A percentile compares a stretch with the other conserved stretches of the same genome.
Evolutionary conservation across 257 asterid species (phyloP).

Genomic region (Fraxinus quadrangulata): DNA sequence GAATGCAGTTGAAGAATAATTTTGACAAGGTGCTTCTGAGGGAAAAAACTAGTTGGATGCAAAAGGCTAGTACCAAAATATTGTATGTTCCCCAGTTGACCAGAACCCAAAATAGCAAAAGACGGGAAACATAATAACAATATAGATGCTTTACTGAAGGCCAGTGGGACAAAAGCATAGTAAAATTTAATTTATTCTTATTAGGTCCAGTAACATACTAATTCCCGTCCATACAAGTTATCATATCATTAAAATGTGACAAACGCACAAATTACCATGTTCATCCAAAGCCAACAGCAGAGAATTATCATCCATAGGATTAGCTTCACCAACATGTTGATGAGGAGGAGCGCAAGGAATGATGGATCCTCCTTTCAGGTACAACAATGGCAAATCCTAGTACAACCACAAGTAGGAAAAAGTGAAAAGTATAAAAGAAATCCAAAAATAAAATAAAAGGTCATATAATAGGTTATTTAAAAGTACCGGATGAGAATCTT

Average conservation of each 20-base stretch:
- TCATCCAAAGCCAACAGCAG: constrained; percentile 84
- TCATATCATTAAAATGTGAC: constrained; percentile 3
- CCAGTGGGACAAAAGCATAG: too few species aligned
- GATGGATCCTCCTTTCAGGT: constrained; percentile 88
- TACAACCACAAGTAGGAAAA: constrained; percentile 27
- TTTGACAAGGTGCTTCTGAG: background rate
- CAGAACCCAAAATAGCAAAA: background rate
- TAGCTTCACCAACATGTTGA: constrained; percentile 84
- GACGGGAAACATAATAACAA: background rate
- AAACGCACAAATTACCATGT: constrained; percentile 50
- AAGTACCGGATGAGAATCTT: constrained; percentile 87
- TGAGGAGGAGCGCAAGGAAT: constrained; percentile 62
- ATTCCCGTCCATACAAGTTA: background rate
- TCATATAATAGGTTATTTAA: background rate
- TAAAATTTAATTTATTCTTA: too few species aligned
- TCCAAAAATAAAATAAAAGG: background rate
- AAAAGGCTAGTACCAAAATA: too few species aligned
- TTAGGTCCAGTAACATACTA: background rate
- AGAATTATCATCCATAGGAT: constrained; percentile 56
- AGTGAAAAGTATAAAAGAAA: background rate
- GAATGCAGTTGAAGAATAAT: background rate
- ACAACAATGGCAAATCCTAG: constrained; percentile 87
- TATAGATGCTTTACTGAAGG: background rate
- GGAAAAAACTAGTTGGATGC: background rate
- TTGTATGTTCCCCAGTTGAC: background rate